Evolutionary conservation across 768 basidiomycete species (phyloP).

Genomic region (Cystofilobasidium macerans): DNA sequence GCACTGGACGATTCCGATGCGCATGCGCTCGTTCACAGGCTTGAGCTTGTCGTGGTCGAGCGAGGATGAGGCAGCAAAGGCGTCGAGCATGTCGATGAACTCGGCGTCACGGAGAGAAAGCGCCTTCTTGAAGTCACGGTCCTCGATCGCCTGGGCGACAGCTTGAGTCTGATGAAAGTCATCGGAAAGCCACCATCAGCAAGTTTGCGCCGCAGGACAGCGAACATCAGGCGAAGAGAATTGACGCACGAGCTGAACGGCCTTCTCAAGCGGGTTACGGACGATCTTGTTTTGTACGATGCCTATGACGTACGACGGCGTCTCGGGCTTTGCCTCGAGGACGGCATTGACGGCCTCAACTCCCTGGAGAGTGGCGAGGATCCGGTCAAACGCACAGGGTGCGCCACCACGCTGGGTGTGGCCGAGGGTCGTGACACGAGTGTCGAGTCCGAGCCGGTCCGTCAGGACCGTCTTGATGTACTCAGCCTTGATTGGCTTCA

Average conservation of each 20-base stretch:
- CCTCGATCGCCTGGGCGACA: conserved; percentile 68
- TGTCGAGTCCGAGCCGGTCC: conserved; percentile 79
- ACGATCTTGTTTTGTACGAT: conserved; percentile 90
- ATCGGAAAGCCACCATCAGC: too few species aligned
- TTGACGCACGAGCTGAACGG: conserved; percentile 66
- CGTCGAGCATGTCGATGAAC: conserved; percentile 72
- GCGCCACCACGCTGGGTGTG: conserved; percentile 92
- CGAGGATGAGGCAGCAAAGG: conserved; percentile 55
- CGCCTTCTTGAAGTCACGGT: conserved; percentile 73
- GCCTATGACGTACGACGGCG: conserved; percentile 96
- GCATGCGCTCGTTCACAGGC: conserved; percentile 42
- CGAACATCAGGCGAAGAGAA: background rate
- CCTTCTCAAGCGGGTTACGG: conserved; percentile 80
- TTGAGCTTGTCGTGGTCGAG: conserved; percentile 46
- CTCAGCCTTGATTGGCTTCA: conserved; percentile 84
- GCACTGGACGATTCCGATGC: conserved; percentile 44
- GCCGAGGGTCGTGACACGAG: conserved; percentile 89
- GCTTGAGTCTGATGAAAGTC: conserved; percentile 56
- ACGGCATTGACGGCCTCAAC: conserved; percentile 83
- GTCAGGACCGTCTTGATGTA: conserved; percentile 81
- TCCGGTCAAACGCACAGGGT: conserved; percentile 86
- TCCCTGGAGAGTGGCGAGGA: conserved; percentile 91
- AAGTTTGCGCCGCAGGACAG: too few species aligned
- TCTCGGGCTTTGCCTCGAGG: conserved; percentile 70
- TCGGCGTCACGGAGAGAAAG: conserved; percentile 84